phyloP scores from a whole-genome alignment of 208 protist species.

The Leishmania tropica region DNA sequence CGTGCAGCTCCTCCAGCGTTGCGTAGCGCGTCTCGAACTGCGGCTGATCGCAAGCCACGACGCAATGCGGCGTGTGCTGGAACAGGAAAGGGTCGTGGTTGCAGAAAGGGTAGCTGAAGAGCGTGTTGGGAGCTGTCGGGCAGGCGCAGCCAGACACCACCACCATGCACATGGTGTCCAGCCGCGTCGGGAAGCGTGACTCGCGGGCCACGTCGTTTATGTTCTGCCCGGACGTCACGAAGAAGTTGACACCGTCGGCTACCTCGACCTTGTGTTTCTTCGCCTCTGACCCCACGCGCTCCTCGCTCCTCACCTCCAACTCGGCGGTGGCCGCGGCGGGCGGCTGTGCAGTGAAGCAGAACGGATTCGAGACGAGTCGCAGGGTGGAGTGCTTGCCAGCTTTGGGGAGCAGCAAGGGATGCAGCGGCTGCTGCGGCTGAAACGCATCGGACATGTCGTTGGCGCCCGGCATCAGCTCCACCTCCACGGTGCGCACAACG shows the following conservation, averaged over 20 bases:
- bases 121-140: conserved; percentile 91
- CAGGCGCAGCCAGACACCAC: conserved; percentile 78
- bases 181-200: conserved; percentile 49
- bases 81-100: conserved; percentile 90
- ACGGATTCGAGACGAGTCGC: conserved; percentile 87
- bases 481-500: conserved; percentile 69
- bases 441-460: conserved; percentile 92
- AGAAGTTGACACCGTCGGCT: conserved; percentile 40
- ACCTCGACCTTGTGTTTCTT: conserved; percentile 18
- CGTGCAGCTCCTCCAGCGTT: conserved; percentile 39
- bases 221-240: conserved; percentile 88
- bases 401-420: conserved; percentile 83
- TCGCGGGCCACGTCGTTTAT: conserved; percentile 85
- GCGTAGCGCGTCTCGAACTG: conserved; percentile 72
- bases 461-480: conserved; percentile 92
- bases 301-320: not conserved
- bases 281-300: conserved; percentile 4
- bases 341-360: conserved; percentile 57
- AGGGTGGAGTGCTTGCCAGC: conserved; percentile 68
- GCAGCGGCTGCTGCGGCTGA: conserved; percentile 92
- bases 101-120: conserved; percentile 93
- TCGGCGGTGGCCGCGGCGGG: conserved; percentile 13
- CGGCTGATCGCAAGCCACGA: conserved; percentile 89
- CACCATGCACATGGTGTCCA: conserved; percentile 79
- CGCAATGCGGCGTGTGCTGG: conserved; percentile 67